A percentile compares a stretch with the other conserved stretches of the same genome.
Evolutionary conservation across 768 basidiomycete genomes (phyloP).

Genomic region (Boletus sp.): DNA sequence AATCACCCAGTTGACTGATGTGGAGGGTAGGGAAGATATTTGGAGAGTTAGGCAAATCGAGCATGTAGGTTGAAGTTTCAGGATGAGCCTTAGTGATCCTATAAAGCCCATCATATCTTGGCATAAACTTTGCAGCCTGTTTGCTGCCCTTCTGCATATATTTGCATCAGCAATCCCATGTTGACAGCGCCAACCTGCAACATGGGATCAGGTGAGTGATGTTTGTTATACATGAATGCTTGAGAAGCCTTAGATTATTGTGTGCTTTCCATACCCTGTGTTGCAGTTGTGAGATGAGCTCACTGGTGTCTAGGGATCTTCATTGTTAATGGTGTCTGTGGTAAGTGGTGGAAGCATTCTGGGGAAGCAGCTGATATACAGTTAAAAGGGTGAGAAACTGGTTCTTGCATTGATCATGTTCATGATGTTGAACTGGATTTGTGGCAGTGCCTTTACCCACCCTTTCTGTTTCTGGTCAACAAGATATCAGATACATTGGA

Average conservation of each 20-base stretch:
- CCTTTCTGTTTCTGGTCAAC: slow-evolving; percentile 17
- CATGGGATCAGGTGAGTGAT: background rate
- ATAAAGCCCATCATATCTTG: slow-evolving; percentile 33
- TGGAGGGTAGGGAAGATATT: slow-evolving; percentile 34
- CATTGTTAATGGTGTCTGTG: too few species aligned
- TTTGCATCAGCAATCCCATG: slow-evolving; percentile 16
- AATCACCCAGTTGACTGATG: slow-evolving; percentile 27
- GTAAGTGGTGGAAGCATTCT: too few species aligned
- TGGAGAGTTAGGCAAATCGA: slow-evolving; percentile 23
- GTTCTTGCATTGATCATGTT: background rate
- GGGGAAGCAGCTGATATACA: background rate
- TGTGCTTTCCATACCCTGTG: too few species aligned
- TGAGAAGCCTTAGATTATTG: too few species aligned
- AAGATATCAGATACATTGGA: slow-evolving; percentile 5
- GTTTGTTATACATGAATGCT: background rate
- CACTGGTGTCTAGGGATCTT: too few species aligned
- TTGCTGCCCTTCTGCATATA: slow-evolving; percentile 14
- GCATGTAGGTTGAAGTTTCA: slow-evolving; percentile 19
- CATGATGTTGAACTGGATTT: background rate
- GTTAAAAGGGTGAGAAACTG: background rate
- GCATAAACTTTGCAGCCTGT: slow-evolving; percentile 43
- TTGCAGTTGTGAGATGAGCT: too few species aligned
- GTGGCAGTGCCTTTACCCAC: slow-evolving; percentile 24
- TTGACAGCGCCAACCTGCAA: slow-evolving; percentile 30
- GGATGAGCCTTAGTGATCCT: slow-evolving; percentile 15